Evolutionary conservation across 306 rosid species (phyloP).

Genomic region (Inga leiocalycina): DNA sequence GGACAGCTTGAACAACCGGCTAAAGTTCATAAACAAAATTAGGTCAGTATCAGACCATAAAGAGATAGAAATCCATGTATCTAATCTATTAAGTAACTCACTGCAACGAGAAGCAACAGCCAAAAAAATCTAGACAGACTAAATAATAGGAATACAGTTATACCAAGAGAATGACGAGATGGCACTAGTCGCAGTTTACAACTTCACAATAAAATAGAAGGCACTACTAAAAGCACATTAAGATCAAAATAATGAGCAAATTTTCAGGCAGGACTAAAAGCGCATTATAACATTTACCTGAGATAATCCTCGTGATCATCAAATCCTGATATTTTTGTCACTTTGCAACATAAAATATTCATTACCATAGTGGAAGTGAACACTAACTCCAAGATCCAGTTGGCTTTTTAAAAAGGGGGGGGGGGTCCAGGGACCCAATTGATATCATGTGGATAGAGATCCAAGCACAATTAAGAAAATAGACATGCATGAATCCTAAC

Average conservation of each 20-base stretch:
- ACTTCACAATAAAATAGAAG: background rate
- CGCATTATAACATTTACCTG: background rate
- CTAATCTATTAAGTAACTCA: slow-evolving; percentile 27
- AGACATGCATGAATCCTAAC: background rate
- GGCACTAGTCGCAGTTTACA: background rate
- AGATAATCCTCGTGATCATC: background rate
- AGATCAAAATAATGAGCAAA: background rate
- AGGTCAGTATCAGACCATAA: slow-evolving; percentile 31
- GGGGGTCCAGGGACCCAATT: background rate
- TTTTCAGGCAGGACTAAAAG: background rate
- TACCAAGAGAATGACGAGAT: background rate
- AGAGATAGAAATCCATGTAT: slow-evolving; percentile 28
- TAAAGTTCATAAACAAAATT: slow-evolving; percentile 43
- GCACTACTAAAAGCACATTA: slow-evolving; percentile 1
- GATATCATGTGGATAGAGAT: background rate
- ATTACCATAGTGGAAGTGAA: background rate
- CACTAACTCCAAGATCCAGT: background rate
- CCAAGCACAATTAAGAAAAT: background rate
- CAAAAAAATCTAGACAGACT: slow-evolving; percentile 28
- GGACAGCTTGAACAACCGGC: slow-evolving; percentile 86
- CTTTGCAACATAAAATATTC: background rate
- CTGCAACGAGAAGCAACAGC: slow-evolving; percentile 26
- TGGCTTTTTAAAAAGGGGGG: background rate
- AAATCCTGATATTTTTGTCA: background rate
- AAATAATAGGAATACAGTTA: slow-evolving; percentile 13